Conservation (phyloP, 805 yeast genomes). For the Cyberlindnera japonica region DNA sequence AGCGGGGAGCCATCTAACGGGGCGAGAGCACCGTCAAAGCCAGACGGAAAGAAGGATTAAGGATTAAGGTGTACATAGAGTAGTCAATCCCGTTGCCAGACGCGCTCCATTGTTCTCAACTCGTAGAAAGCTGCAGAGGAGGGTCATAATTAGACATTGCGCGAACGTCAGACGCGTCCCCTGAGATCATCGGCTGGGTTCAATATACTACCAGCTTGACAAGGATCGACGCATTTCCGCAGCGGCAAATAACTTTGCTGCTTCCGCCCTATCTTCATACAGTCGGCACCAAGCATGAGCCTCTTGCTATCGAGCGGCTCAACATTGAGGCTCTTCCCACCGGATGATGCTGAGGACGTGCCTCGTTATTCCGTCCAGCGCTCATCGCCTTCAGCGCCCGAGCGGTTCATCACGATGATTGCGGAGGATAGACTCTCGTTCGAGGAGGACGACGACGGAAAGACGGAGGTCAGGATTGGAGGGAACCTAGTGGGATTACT, state of each 20-base stretch:
- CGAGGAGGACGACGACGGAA: conserved; percentile 1
- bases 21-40: background rate
- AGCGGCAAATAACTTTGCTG: no score
- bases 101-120: no score
- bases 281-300: conserved; percentile 4
- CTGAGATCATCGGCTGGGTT: no score
- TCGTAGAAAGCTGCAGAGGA: no score
- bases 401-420: conserved; percentile 18
- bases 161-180: no score
- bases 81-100: no score
- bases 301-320: conserved; percentile 4
- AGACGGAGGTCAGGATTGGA: conserved; percentile 6
- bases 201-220: no score
- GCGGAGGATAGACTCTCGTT: conserved; percentile 10
- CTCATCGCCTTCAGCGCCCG: background rate
- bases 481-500: conserved; percentile 5
- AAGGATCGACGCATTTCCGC: no score
- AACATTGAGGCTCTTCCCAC: conserved; percentile 26
- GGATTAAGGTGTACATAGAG: no score
- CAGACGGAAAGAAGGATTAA: background rate
- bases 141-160: no score
- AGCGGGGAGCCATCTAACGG: conserved; percentile 4
- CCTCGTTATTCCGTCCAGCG: conserved; percentile 27
- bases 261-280: no score
- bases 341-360: conserved; percentile 25